Base-by-base conservation (phyloP, 2,329 filamentous ascomycete genomes). In the Trichoderma gracile region DNA sequence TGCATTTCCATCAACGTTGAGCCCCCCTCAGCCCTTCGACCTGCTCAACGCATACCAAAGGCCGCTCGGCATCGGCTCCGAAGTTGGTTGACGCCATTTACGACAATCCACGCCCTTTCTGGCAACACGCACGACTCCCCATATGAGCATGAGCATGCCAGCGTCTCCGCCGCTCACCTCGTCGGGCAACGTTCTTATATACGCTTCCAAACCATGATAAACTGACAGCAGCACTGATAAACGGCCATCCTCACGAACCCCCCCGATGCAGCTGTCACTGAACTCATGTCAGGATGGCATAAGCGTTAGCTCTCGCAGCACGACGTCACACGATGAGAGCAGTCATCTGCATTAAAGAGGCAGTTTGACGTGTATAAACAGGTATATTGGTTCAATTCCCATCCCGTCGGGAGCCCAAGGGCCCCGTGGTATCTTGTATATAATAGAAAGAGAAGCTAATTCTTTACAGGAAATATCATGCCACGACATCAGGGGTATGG, bases 381-480 rank as follows among this genome's bases (percentile, higher is more conserved):
- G 49, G 49, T 54, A 54, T 54, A 54, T 59, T 54, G 25, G 40
- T 62, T 62, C 21, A 45, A 59, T 59, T 54, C 54, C 54, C 33
- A 45, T 59, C 47, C 47, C 54, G 43, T 17, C 53, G 40, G 15
- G 38, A 46, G 40, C n/a, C 42, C 43, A 42, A 40, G 19, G 33
- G 27, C 40, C 42, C 63, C 49, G 27, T 65, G 63, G 63, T 65
- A 65, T 65, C 63, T 45, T 64, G 40, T 54, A 50, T 50, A 50
- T 65, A 65, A 62, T 62, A 65, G 56, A 61, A 55, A 60, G n/a
- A 42, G 27, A 60, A 59, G 52, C 52, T 64, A 64, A 60, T 59
- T 64, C 55, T 64, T 60, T 64, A 64, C 62, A 64, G 62, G 47
- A 64, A 56, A 54, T 38, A 55, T 65, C 57, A 25, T 52, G 49